phyloP scores from a whole-genome alignment of 495 filamentous ascomycete species.

The Diplogelasinospora grovesii region DNA sequence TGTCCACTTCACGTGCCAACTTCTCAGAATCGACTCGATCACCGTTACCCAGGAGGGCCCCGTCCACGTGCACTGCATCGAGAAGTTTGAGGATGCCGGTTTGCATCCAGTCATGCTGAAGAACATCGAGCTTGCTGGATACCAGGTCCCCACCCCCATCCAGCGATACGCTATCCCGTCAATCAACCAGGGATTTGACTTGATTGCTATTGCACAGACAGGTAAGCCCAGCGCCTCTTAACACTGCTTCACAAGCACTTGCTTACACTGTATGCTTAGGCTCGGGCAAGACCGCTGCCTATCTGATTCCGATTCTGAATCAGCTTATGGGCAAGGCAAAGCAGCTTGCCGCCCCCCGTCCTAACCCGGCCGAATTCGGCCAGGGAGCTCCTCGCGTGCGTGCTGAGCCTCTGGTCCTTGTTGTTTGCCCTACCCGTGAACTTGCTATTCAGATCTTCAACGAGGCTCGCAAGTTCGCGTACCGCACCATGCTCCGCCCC shows the following conservation, averaged over 20 bases:
- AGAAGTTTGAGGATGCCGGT: conserved; percentile 65
- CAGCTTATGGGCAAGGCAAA: conserved; percentile 91
- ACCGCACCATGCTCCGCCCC: conserved; percentile 88
- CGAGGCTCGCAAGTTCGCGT: conserved; percentile 83
- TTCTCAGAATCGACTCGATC: conserved; percentile 47
- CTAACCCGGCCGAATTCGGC: conserved; percentile 41
- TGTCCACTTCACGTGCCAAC: conserved; percentile 11
- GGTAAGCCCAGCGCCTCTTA: conserved; percentile 49
- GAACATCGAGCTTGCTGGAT: conserved; percentile 65
- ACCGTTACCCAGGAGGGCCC: conserved; percentile 54
- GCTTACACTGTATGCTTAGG: conserved; percentile 43
- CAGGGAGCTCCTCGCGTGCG: conserved; percentile 42
- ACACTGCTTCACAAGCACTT: conserved; percentile 1
- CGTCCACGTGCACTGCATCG: conserved; percentile 46
- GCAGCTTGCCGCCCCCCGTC: conserved; percentile 70
- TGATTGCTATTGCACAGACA: conserved; percentile 87
- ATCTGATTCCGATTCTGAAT: conserved; percentile 81
- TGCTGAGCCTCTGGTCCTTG: conserved; percentile 79
- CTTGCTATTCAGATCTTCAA: conserved; percentile 91
- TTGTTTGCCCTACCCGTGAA: conserved; percentile 85
- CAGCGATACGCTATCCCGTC: conserved; percentile 79
- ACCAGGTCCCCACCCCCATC: conserved; percentile 68
- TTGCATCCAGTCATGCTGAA: conserved; percentile 76
- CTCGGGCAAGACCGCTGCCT: conserved; percentile 93
- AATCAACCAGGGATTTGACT: conserved; percentile 61